Conservation (phyloP, 768 basidiomycete genomes). For the Amanita exitialis region DNA sequence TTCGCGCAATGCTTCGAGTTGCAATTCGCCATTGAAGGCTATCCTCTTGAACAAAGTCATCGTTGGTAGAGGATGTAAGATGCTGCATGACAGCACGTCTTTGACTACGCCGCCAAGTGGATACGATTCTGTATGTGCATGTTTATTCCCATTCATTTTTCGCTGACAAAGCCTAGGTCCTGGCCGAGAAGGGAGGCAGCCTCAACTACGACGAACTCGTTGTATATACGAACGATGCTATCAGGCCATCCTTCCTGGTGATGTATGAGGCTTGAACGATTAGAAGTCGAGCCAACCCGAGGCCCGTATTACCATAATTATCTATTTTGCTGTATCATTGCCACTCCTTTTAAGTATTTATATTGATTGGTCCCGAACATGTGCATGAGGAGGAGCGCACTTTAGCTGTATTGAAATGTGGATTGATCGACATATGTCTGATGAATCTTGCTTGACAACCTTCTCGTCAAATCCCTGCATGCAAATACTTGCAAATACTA, state of each 20-base stretch:
- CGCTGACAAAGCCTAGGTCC: constrained; percentile 31
- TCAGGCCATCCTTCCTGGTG: constrained; percentile 61
- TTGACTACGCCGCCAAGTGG: constrained; percentile 51
- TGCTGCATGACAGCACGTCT: constrained; percentile 44
- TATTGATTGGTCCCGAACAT: too few relatives aligned
- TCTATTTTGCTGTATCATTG: too few relatives aligned
- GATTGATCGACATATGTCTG: too few relatives aligned
- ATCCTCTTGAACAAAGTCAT: constrained; percentile 70
- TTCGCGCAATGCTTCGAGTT: constrained; percentile 37
- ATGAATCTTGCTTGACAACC: too few relatives aligned
- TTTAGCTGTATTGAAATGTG: too few relatives aligned
- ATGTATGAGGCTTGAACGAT: constrained; percentile 46
- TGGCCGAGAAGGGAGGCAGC: constrained; percentile 57
- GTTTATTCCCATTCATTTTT: background rate
- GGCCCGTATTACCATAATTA: too few relatives aligned
- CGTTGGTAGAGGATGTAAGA: constrained; percentile 60
- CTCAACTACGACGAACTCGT: constrained; percentile 67
- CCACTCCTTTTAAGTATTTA: too few relatives aligned
- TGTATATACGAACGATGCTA: constrained; percentile 63
- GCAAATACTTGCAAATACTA: too few relatives aligned
- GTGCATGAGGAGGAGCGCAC: too few relatives aligned
- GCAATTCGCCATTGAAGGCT: constrained; percentile 44
- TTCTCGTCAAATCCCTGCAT: too few relatives aligned
- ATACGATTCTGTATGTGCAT: constrained; percentile 50
- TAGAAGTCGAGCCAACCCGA: too few relatives aligned